Evolutionary conservation across 306 rosid species (phyloP), one percentile per base, ranked within the genome.

Genomic region (Coriaria nepalensis): DNA sequence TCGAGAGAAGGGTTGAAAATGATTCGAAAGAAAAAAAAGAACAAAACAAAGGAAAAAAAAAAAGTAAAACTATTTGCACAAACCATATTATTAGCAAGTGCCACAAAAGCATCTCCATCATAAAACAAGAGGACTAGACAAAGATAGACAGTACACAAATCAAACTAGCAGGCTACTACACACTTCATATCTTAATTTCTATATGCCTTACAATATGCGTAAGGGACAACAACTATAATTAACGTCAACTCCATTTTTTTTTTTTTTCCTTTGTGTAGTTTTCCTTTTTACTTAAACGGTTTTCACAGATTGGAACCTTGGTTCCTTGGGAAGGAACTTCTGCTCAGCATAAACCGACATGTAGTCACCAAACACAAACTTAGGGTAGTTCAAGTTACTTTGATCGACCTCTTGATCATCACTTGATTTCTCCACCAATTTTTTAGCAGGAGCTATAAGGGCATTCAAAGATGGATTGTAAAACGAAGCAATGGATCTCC

Each of bases 241-340:
- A n/a, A 35, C 42, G n/a, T 12, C 34, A 43, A 13, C n/a, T 50
- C 7, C 7, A 7, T 9, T 15, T 37, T 29, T 47, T 47, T 8
- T 33, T 49, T 45, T 13, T 52, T 44, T 29, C 12, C 10, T 49
- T 37, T 32, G 29, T 20, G 2, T 20, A 20, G 29, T 20, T 20
- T 20, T 20, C 29, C 3, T 20, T 20, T 20, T 20, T 3, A 20
- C 37, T 73, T 69, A 76, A 65, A 68, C 37, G 56, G 93, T 81
- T 44, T 62, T 50, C 43, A 74, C 83, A 40, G 92, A 78, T 49
- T 43, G 73, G 62, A 86, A 86, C 69, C 96, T 82, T 42, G 96
- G 96, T 61, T 77, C 96, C 68, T 86, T 86, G 2, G 90, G 77
- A 13, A 79, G 94, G 69, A 82, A 86, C 82, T 86, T 86, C 66